Evolutionary conservation across 2,329 filamentous ascomycete genomes (phyloP), one percentile per base, ranked within the genome.

Genomic region (Neophaeococcomyces mojaviensis): DNA sequence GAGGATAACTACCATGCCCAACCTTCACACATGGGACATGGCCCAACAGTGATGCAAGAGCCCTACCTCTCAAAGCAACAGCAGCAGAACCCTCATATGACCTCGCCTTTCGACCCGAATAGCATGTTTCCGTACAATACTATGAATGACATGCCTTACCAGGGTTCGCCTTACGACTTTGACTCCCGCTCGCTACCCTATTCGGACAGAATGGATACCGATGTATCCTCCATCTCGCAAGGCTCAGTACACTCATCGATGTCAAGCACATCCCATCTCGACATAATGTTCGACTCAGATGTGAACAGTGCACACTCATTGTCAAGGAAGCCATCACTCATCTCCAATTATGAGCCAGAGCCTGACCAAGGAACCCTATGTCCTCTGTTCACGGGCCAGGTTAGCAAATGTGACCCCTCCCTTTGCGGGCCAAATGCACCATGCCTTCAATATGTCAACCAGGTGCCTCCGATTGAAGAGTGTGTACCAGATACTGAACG

Each of bases 381-480:
- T 31, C 55, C 55, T 7, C 42, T 54, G 5, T 50, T 57, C 34
- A 43, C 51, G 7, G 54, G 55, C 10, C 50, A 55, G 34, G 52
- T 52, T 33, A 49, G 54, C 36, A 50, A 41, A 32, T 57, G 55
- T 39, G 48, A 52, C 19, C 55, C 55, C 5, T 33, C 47, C 30
- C 45, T 49, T 10, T 57, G 55, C 41, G 55, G 55, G 9, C 53
- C 54, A 3, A 49, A 55, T 35, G 55, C 55, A 22, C 55, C 55
- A 1, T 57, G 55, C 47, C 49, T 57, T 46, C 54, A 55, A 20
- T 55, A 53, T 36, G 52, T 54, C 46, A 54, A 49, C 7, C 19
- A 36, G 18, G 44, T 56, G 6, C 55, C 55, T 13, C 51, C 53
- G 7, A 57, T 57, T 30, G 55, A 57, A 45, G 55, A 57, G 37